A percentile compares a stretch with the other conserved stretches of the same genome.
Evolutionary conservation across 768 basidiomycete genomes (phyloP).

Genomic region (Leccinum barrowsii): DNA sequence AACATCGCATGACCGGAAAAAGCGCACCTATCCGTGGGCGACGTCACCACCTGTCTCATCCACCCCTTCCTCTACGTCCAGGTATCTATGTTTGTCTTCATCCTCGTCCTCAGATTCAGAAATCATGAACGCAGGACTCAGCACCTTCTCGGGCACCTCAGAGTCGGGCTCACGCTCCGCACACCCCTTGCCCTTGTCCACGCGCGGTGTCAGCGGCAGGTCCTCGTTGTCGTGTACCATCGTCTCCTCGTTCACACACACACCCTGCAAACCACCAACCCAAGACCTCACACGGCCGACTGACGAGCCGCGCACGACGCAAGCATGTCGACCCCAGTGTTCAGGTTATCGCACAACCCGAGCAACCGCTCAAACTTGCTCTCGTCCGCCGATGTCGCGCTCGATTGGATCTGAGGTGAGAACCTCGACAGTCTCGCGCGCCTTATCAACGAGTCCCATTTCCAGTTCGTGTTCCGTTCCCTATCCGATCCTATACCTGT

Average conservation of each 20-base stretch:
- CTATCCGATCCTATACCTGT: too few species aligned
- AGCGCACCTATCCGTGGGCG: constrained; percentile 48
- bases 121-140: constrained; percentile 61
- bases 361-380: too few species aligned
- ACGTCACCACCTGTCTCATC: constrained; percentile 20
- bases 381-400: too few species aligned
- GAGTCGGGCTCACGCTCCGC: constrained; percentile 62
- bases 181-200: constrained; percentile 77
- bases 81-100: constrained; percentile 35
- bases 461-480: too few species aligned
- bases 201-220: constrained; percentile 52
- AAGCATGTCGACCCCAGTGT: too few species aligned
- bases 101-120: constrained; percentile 53
- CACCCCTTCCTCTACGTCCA: constrained; percentile 37
- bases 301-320: too few species aligned
- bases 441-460: too few species aligned
- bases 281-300: too few species aligned
- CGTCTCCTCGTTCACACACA: background rate
- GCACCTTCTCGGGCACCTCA: constrained; percentile 57
- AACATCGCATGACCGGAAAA: background rate
- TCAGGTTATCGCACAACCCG: too few species aligned
- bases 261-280: background rate
- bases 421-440: too few species aligned
- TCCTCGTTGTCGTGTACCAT: background rate
- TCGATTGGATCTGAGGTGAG: too few species aligned